Evolutionary conservation across 148 eudicot species (phyloP).

Genomic region (Pouteria glomerata): DNA sequence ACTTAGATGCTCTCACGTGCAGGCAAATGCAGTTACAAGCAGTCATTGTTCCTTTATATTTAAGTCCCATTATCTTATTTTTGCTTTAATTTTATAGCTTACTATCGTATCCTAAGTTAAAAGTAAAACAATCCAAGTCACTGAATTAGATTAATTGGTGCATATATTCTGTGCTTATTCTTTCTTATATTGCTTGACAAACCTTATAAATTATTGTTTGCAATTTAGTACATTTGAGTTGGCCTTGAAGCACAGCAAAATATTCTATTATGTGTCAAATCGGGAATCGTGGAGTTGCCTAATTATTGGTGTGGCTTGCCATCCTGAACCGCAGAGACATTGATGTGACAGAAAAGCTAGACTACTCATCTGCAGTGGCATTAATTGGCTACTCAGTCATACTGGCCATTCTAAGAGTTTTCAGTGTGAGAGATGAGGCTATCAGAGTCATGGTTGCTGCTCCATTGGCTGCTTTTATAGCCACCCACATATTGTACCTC

Average conservation of each 20-base stretch:
- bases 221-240: background rate
- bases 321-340: slow-evolving; percentile 53
- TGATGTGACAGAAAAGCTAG: slow-evolving; percentile 73
- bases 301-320: background rate
- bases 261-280: background rate
- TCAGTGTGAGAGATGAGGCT: slow-evolving; percentile 58
- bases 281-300: background rate
- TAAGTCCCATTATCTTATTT: background rate
- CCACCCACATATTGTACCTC: slow-evolving; percentile 78
- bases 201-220: background rate
- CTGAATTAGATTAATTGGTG: background rate
- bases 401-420: slow-evolving; percentile 68
- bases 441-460: slow-evolving; percentile 78
- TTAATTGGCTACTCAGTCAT: slow-evolving; percentile 75
- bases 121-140: background rate
- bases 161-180: background rate
- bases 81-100: background rate
- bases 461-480: slow-evolving; percentile 57
- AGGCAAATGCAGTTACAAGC: background rate
- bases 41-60: background rate
- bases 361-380: slow-evolving; percentile 83
- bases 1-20: background rate
- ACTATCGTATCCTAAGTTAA: background rate
- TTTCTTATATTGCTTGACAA: background rate
- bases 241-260: background rate